These are phyloP conservation scores for Saccharomycopsis javanensis DNA, from an alignment of 805 yeast species.

Conservation along the genomic window DNA sequence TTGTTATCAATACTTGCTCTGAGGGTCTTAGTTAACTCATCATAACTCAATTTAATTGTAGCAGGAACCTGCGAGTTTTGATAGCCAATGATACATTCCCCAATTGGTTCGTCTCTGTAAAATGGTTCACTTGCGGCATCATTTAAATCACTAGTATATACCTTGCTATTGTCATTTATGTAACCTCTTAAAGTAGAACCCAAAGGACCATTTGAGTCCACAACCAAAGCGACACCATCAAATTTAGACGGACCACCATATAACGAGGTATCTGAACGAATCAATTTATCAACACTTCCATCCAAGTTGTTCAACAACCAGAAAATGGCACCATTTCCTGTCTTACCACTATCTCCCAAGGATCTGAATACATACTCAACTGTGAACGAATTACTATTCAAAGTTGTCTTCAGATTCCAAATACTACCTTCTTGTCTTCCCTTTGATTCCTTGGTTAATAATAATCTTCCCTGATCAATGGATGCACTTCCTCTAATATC, in stretches of 20 bases:
- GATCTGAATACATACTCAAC: constrained; percentile 57
- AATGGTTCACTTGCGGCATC: constrained; percentile 22
- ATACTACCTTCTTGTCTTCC: constrained; percentile 31
- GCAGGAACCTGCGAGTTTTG: constrained; percentile 65
- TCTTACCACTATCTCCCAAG: constrained; percentile 38
- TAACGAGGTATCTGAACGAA: constrained; percentile 25
- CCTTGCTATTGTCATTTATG: constrained; percentile 47
- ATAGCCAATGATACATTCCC: constrained; percentile 47
- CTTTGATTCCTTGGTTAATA: constrained; percentile 36
- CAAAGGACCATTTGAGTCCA: constrained; percentile 41
- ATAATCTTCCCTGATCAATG: constrained; percentile 43
- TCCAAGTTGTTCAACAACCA: constrained; percentile 37
- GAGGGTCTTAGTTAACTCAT: constrained; percentile 31
- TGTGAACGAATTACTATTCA: constrained; percentile 38
- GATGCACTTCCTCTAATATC: constrained; percentile 29
- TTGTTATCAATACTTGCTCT: constrained; percentile 67
- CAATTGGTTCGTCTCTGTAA: constrained; percentile 32
- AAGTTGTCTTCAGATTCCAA: constrained; percentile 31
- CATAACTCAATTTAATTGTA: constrained; percentile 55
- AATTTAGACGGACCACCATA: constrained; percentile 49
- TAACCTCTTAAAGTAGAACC: constrained; percentile 48
- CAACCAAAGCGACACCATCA: constrained; percentile 54
- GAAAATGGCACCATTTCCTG: constrained; percentile 49
- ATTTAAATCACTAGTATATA: constrained; percentile 24
- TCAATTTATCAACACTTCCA: constrained; percentile 20